phyloP scores from a whole-genome alignment of 495 filamentous ascomycete genomes.

The Cenococcum geophilum region DNA sequence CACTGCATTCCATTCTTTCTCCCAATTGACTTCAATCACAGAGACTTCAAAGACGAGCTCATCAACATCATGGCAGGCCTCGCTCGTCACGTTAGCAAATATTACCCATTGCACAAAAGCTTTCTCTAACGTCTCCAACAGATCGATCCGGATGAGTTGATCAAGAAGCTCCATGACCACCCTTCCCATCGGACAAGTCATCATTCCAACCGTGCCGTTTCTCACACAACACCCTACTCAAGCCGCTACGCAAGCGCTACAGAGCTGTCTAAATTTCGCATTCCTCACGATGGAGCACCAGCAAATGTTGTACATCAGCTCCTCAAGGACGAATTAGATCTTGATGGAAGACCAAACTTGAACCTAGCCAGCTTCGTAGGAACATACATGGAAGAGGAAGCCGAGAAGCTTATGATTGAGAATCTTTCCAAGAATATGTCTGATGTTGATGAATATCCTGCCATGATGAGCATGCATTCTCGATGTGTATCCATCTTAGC shows the following conservation, averaged over 20 bases:
- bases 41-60: neutral
- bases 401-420: slow-evolving; percentile 58
- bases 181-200: slow-evolving; percentile 40
- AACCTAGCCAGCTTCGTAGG: slow-evolving; percentile 63
- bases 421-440: slow-evolving; percentile 62
- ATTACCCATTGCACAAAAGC: neutral
- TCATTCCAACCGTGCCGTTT: slow-evolving; percentile 40
- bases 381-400: slow-evolving; percentile 65
- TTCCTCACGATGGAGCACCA: slow-evolving; percentile 57
- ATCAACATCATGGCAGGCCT: slow-evolving; percentile 28
- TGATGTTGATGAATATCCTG: slow-evolving; percentile 72
- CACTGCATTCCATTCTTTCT: neutral
- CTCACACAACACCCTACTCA: slow-evolving; percentile 57
- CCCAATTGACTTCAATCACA: neutral
- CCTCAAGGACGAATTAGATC: slow-evolving; percentile 66
- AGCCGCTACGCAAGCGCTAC: slow-evolving; percentile 54
- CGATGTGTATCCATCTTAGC: slow-evolving; percentile 67
- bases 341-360: slow-evolving; percentile 65
- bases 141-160: slow-evolving; percentile 31
- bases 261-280: slow-evolving; percentile 62
- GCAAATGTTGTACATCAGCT: slow-evolving; percentile 61
- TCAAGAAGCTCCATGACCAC: slow-evolving; percentile 35
- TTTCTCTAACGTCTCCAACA: neutral
- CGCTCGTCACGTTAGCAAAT: slow-evolving; percentile 15
- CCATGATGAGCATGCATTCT: slow-evolving; percentile 65